Percentiles rank a stretch among this genome's conserved stretches.
phyloP scores from a whole-genome alignment of 1,284 basidiomycete genomes.

The Rhizopogon parksii region DNA sequence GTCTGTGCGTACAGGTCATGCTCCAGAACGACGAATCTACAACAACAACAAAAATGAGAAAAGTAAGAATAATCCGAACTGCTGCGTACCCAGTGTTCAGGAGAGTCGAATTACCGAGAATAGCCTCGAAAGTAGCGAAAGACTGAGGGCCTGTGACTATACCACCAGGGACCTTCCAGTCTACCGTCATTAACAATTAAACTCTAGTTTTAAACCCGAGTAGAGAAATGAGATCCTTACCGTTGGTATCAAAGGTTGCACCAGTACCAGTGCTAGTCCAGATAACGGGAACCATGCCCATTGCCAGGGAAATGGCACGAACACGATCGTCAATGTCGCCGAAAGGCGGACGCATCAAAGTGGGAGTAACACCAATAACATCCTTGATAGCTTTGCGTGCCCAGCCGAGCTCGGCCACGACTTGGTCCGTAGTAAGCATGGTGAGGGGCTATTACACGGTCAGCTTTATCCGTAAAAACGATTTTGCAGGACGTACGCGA shows the following conservation, averaged over 20 bases:
- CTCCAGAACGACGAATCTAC: constrained; percentile 83
- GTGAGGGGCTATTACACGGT: constrained; percentile 56
- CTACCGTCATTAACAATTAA: constrained; percentile 28
- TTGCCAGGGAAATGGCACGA: constrained; percentile 74
- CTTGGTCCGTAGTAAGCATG: constrained; percentile 75
- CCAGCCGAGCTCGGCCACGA: constrained; percentile 93
- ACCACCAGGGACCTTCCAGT: constrained; percentile 81
- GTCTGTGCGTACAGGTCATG: constrained; percentile 84
- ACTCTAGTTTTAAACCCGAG: background rate
- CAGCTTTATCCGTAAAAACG: background rate
- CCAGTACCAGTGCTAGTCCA: constrained; percentile 63
- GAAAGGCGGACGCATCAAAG: constrained; percentile 56
- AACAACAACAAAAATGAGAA: constrained; percentile 18
- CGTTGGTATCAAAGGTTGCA: constrained; percentile 76
- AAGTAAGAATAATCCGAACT: background rate
- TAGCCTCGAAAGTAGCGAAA: constrained; percentile 50
- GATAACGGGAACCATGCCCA: constrained; percentile 77
- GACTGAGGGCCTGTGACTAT: constrained; percentile 51
- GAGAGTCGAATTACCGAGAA: constrained; percentile 54
- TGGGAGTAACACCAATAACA: constrained; percentile 76
- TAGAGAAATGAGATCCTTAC: constrained; percentile 27
- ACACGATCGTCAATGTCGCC: constrained; percentile 81
- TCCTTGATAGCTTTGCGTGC: constrained; percentile 78
- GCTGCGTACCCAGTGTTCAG: constrained; percentile 46
- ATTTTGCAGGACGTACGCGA: constrained; percentile 32